Base-by-base conservation (phyloP, 2,329 filamentous ascomycete species). In the Fusarium agapanthi region DNA sequence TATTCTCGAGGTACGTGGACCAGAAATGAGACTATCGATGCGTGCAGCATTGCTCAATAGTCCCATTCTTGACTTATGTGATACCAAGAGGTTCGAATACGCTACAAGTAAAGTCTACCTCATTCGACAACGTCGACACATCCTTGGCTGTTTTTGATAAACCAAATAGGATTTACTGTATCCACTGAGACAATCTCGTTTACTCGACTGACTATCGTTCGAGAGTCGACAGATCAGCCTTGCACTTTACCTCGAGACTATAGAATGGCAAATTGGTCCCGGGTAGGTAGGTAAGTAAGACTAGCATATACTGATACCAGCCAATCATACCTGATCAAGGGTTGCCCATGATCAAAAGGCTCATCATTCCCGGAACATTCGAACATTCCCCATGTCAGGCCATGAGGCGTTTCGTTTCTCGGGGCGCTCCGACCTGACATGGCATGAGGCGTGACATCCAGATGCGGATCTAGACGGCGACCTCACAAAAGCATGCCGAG, bases 341-440 rank as follows among this genome's bases (percentile, higher is more conserved):
- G n/a, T 24, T 41, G 18, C 24, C 20, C 32, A 37, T 35, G 28
- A 37, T 24, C 13, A n/a, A 41, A 61, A 50, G 47, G 60, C 43
- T 53, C 32, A 40, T 37, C 35, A 57, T 55, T 53, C 45, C 53
- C 51, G 63, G 54, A 44, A 40, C n/a, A 65, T 69, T 65, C 43
- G 54, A 44, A 40, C n/a, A 65, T 69, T 65, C 43, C 59, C 53
- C 40, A 40, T 56, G 40, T 55, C 66, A 72, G 64, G 47, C 47
- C 59, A 74, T 57, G 44, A 69, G 64, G 44, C 32, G 37, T 59
- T 58, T 44, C 40, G 37, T 56, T 61, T 44, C 40, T 54, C 71
- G 67, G 71, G 62, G 67, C 37, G 59, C 71, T 47, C 67, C 71
- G 71, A 65, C 53, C 45, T 64, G 64, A 65, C 48, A 38, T 64